phyloP scores from a whole-genome alignment of 257 asterid genomes.

The Forsythia suspensa region DNA sequence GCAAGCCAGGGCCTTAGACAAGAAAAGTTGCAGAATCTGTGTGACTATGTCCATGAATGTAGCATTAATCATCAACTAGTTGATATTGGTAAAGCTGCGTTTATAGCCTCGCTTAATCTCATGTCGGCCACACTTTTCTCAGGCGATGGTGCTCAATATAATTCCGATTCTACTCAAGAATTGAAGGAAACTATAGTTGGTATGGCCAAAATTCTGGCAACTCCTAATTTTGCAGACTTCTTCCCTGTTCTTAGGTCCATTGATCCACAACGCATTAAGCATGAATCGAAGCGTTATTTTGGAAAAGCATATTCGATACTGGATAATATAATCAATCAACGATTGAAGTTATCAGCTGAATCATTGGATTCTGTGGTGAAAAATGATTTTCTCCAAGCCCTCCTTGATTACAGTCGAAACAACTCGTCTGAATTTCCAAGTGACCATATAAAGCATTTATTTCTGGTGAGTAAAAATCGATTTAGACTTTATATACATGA shows the following conservation, averaged over 20 bases:
- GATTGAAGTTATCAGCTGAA: not conserved
- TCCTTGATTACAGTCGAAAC: not conserved
- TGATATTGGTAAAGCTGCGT: not conserved
- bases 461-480: not conserved
- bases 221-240: not conserved
- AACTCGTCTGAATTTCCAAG: not conserved
- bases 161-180: not conserved
- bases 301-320: not conserved
- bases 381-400: not conserved
- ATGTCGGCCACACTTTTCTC: not conserved
- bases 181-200: not conserved
- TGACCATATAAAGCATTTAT: not conserved
- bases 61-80: not conserved
- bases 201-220: not conserved
- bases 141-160: not conserved
- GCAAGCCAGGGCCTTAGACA: conserved; percentile 2
- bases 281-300: too few species aligned
- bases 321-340: not conserved
- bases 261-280: not conserved
- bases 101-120: not conserved
- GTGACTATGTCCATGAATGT: not conserved
- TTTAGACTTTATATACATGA: too few species aligned
- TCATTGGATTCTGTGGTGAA: not conserved
- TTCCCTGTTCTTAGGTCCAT: not conserved
- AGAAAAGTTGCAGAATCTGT: not conserved